phyloP scores from a whole-genome alignment of 495 filamentous ascomycete species.

The Baudoinia panamericana region DNA sequence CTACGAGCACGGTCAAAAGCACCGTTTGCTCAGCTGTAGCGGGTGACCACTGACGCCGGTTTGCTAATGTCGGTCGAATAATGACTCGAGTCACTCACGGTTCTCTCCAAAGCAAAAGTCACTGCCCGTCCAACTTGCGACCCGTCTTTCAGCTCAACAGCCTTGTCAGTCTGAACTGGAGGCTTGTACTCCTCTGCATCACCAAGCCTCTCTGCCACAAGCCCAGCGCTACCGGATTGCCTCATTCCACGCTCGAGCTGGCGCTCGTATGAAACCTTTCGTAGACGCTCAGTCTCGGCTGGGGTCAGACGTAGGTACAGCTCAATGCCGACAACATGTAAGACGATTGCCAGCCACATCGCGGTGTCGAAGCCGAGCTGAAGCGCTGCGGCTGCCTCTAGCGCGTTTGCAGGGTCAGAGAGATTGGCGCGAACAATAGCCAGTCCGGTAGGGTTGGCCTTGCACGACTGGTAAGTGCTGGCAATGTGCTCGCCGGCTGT shows the following conservation, averaged over 20 bases:
- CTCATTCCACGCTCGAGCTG: constrained; percentile 39
- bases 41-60: too few species aligned
- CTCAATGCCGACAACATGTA: constrained; percentile 38
- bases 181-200: too few species aligned
- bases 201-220: constrained; percentile 34
- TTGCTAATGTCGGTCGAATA: too few species aligned
- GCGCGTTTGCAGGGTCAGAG: constrained; percentile 20
- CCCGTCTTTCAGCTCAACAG: too few species aligned
- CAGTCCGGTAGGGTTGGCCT: constrained; percentile 15
- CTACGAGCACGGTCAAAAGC: too few species aligned
- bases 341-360: constrained; percentile 33
- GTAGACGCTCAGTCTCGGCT: constrained; percentile 34
- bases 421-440: constrained; percentile 28
- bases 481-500: constrained; percentile 13
- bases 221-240: constrained; percentile 36
- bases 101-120: too few species aligned
- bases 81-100: too few species aligned
- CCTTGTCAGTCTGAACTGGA: too few species aligned
- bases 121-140: too few species aligned
- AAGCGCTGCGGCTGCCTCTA: constrained; percentile 26
- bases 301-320: constrained; percentile 27
- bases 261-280: constrained; percentile 37
- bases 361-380: constrained; percentile 33
- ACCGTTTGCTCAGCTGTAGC: too few species aligned
- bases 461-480: not conserved